Evolutionary conservation across 2,329 filamentous ascomycete species (phyloP).

Genomic region (Alternaria ventricosa): DNA sequence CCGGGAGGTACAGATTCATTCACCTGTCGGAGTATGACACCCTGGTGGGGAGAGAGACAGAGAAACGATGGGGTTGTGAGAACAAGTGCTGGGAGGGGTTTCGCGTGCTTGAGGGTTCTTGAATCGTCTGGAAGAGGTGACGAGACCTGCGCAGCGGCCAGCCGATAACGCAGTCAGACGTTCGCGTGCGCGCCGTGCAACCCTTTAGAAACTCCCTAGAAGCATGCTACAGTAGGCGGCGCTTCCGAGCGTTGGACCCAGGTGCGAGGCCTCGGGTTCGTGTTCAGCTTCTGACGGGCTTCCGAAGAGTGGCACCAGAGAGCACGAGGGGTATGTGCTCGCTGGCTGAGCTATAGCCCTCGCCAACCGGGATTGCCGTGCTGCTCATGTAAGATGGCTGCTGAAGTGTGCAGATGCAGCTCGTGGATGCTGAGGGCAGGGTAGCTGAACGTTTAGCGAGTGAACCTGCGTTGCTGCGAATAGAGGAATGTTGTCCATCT

Average conservation of each 20-base stretch:
- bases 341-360: conserved; percentile 6
- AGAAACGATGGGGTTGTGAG: not conserved
- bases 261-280: conserved; percentile 26
- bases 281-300: conserved; percentile 11
- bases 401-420: conserved; percentile 8
- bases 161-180: not conserved
- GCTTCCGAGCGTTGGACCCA: conserved; percentile 17
- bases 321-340: conserved; percentile 4
- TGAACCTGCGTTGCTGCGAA: not conserved
- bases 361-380: conserved; percentile 8
- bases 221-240: conserved; percentile 9
- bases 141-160: not conserved
- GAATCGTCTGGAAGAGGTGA: not conserved
- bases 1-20: not conserved
- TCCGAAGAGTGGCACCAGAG: conserved; percentile 7
- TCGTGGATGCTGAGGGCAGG: conserved; percentile 4
- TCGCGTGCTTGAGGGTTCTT: not conserved
- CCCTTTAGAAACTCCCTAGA: conserved; percentile 11
- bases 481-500: not conserved
- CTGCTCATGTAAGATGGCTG: conserved; percentile 1
- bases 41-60: not conserved
- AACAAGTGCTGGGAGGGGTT: not conserved
- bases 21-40: not conserved
- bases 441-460: conserved; percentile 6
- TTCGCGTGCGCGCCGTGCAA: conserved; percentile 8